Evolutionary conservation across 768 basidiomycete species (phyloP).

Genomic region (Termitomyces bulborhizus): DNA sequence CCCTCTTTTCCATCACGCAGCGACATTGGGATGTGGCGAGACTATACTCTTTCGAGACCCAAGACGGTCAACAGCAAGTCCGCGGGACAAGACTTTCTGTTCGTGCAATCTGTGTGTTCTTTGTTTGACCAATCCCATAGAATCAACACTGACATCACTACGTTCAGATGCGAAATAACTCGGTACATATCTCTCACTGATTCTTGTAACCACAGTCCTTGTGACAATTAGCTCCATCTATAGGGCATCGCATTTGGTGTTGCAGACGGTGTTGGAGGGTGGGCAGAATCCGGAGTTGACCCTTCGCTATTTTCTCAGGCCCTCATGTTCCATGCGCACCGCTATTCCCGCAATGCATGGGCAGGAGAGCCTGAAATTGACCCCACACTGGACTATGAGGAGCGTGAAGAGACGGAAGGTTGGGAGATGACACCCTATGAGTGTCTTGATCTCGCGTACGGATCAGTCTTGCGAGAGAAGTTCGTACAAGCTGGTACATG

Average conservation of each 20-base stretch:
- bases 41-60: conserved; percentile 47
- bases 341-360: conserved; percentile 69
- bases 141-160: conserved; percentile 1
- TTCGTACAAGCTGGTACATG: conserved; percentile 58
- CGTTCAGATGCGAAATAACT: conserved; percentile 66
- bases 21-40: conserved; percentile 63
- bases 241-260: conserved; percentile 79
- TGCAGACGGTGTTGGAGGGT: conserved; percentile 92
- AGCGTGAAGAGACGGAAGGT: conserved; percentile 60
- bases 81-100: conserved; percentile 46
- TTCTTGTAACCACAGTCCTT: conserved; percentile 1
- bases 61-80: conserved; percentile 31
- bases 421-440: conserved; percentile 70
- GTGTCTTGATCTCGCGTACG: conserved; percentile 68
- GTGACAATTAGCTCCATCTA: conserved; percentile 2
- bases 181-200: conserved; percentile 50
- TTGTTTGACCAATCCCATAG: background rate
- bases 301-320: conserved; percentile 89
- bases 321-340: conserved; percentile 81
- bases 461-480: conserved; percentile 63
- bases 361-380: conserved; percentile 81
- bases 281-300: conserved; percentile 79
- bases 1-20: conserved; percentile 53
- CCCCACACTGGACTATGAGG: conserved; percentile 68
- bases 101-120: conserved; percentile 58